Base-by-base conservation (phyloP, 257 asterid species). In the Gynochthodes officinalis region DNA sequence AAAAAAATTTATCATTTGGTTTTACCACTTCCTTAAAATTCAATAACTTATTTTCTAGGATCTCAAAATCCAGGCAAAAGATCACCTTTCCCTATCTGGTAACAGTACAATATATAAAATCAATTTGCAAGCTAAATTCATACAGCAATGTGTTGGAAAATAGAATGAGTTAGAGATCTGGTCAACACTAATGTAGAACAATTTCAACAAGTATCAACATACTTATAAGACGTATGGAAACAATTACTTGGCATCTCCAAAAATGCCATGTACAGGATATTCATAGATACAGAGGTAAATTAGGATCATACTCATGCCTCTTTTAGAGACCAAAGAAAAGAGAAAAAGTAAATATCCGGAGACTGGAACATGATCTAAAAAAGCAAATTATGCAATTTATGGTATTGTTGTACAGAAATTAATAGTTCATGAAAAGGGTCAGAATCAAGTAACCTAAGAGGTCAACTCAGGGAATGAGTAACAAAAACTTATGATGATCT, bases 1-100 rank as follows among this genome's bases (percentile, higher is more conserved):
- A 58, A 53, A 55, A 42, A 52, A 16, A 57, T 69, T n/a, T 12
- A 67, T 73, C 73, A 84, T 32, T 71, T 33, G 46, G 48, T 14
- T 43, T 35, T n/a, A 30, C 11, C 15, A 9, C 39, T 21, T 18
- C 27, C 25, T 50, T 42, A 63, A 15, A 23, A 63, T 55, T 37
- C 18, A 58, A 42, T 19, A 9, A 39, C 59, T 46, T 30, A 39
- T 28, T 13, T 28, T 11, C 42, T 11, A 0, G 19, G 28, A 70
- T 18, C 10, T 12, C 46, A 43, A 42, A 32, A n/a, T 55, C 21
- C 50, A 30, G 54, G 1, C 25, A 62, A 37, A 28, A 6, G 18
- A 33, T 30, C 28, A 49, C 49, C 21, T 25, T 28, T n/a, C 15
- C 37, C 8, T 40, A 40, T 40, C 35, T 58, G 57, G 3, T 27